A percentile compares a stretch with the other conserved stretches of the same genome.
These are phyloP conservation scores for Lactuca sativa DNA, from an alignment of 129 eudicot genomes.

Conservation along the genomic window DNA sequence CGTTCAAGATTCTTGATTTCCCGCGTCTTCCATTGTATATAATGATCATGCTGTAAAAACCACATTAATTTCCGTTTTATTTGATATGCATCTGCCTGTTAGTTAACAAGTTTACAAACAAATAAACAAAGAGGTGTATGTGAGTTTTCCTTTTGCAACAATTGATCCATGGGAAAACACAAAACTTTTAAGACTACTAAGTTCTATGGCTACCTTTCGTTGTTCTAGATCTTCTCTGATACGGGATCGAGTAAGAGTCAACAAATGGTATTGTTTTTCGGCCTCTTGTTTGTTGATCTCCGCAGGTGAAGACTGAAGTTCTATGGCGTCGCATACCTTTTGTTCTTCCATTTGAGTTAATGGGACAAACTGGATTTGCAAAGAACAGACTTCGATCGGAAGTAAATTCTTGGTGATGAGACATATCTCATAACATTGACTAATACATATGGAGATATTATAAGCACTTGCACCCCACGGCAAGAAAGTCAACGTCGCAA, in stretches of 20 bases:
- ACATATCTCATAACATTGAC: background rate
- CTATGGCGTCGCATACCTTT: background rate
- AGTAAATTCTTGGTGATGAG: background rate
- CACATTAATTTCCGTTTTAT: constrained; percentile 7
- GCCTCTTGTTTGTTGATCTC: constrained; percentile 1
- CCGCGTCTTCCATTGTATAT: background rate
- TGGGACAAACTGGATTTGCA: background rate
- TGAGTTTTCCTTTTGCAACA: background rate
- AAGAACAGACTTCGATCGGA: no score
- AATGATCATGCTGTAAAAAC: background rate
- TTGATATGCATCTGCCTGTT: constrained; percentile 17
- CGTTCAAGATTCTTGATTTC: constrained; percentile 6
- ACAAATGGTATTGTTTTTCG: constrained; percentile 16
- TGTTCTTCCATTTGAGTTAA: constrained; percentile 8
- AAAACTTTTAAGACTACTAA: background rate
- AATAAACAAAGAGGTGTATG: background rate
- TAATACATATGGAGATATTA: background rate
- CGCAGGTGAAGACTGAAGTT: constrained; percentile 6
- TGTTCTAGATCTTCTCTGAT: constrained; percentile 10
- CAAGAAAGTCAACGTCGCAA: constrained; percentile 29
- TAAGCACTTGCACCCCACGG: constrained; percentile 25
- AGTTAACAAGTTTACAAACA: background rate
- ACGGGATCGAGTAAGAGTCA: constrained; percentile 2
- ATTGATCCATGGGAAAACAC: background rate
- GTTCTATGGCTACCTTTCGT: constrained; percentile 2